phyloP scores from a whole-genome alignment of 139 green algal genomes.

The Tetraselmis chui region DNA sequence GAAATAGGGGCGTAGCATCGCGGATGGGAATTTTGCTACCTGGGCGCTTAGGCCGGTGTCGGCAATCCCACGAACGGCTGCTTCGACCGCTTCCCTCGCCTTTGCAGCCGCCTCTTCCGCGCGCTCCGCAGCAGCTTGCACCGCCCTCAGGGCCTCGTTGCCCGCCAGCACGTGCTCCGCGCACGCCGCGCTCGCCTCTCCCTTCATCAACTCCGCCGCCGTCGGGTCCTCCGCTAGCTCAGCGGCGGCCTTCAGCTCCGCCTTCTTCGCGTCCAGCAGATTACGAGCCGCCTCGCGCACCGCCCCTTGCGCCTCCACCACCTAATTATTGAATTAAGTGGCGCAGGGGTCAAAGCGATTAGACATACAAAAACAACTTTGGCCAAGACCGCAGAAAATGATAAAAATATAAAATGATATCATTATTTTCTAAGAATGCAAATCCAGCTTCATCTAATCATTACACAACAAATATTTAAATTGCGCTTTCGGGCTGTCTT shows the following conservation, averaged over 20 bases:
- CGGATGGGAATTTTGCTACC: no score
- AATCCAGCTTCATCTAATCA: no score
- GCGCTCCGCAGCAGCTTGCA: conserved; percentile 26
- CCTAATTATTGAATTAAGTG: neutral
- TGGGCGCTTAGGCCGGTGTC: neutral
- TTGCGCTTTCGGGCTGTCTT: no score
- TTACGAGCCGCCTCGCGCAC: conserved; percentile 47
- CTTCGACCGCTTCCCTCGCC: conserved; percentile 31
- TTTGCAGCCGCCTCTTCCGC: conserved; percentile 32
- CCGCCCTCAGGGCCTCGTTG: conserved; percentile 54
- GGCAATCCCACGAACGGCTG: neutral
- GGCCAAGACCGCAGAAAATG: no score
- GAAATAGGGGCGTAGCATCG: no score
- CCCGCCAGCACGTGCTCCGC: conserved; percentile 4
- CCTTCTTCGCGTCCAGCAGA: conserved; percentile 58
- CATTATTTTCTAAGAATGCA: no score
- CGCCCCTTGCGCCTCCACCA: conserved; percentile 28
- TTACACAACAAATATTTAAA: no score
- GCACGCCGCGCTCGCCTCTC: conserved; percentile 1
- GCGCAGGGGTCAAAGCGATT: no score
- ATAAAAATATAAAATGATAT: no score
- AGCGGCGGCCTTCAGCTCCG: conserved; percentile 53
- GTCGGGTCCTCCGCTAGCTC: conserved; percentile 36
- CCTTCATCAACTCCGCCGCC: conserved; percentile 52
- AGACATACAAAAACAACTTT: no score